Evolutionary conservation across 306 rosid genomes (phyloP), one percentile per base, ranked within the genome.

Genomic region (Quillaja saponaria): DNA sequence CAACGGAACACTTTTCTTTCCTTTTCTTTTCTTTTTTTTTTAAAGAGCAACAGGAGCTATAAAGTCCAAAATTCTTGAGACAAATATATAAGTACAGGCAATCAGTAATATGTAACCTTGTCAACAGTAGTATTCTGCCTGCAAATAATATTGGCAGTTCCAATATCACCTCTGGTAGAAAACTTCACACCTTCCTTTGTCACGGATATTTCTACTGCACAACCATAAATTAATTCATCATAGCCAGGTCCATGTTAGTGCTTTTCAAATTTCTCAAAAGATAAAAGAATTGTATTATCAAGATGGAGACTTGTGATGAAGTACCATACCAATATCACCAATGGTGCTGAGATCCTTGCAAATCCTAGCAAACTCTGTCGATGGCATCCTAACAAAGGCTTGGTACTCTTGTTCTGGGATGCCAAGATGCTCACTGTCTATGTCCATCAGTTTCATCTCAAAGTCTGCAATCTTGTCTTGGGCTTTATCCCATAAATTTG

Each of bases 391-490:
- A 33, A 94, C 95, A 76, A 87, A 87, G 6, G 99, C 94, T 40
- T 94, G 96, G 64, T 86, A 89, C 49, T 94, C 97, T 14, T 96
- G 89, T 83, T 89, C 99, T 0, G 97, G 99, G 51, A 94, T 89
- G 35, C 97, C 96, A 54, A 94, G 99, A 44, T 87, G 99, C 52
- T 94, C 99, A 16, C 97, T 94, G 49, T 94, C 99, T 1, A 89
- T 94, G 73, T 89, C 97, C 99, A 94, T 94, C 74, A 89, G 64
- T 76, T 89, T 94, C 97, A 94, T 94, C 87, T 94, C 99, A 64
- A 94, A 94, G 73, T 89, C 96, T 4, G 97, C 81, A 64, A 89
- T 89, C 59, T 94, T 94, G 6, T 89, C 95, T 69, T 94, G 97
- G 0, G 81, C 87, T 82, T 18, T 16, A 47, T 44, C 3, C 40